phyloP scores from a whole-genome alignment of 495 filamentous ascomycete genomes.

The Xylaria cubensis region DNA sequence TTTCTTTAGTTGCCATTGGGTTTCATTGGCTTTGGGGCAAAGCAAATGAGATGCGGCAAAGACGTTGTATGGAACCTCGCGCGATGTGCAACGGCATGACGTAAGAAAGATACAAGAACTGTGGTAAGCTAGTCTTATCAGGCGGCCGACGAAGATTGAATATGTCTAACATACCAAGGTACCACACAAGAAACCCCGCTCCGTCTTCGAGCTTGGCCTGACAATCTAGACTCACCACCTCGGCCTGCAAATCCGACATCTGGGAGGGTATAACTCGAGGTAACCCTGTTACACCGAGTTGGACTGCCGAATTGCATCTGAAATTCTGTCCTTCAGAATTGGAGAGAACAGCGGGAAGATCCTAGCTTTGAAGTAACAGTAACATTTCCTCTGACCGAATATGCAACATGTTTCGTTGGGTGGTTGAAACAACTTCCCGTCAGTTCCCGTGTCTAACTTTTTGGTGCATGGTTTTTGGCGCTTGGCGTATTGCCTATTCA shows the following conservation, averaged over 20 bases:
- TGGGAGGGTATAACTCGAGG: not conserved
- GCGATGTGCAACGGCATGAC: slow-evolving; percentile 10
- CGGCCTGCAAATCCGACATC: not conserved
- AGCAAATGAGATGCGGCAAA: slow-evolving; percentile 9
- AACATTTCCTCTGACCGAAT: not conserved
- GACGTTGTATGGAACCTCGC: slow-evolving; percentile 2
- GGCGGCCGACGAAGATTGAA: not conserved
- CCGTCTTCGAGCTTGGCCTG: not conserved
- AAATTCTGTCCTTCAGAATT: not conserved
- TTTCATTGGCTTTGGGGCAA: not conserved
- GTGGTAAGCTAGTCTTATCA: not conserved
- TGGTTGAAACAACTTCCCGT: not conserved
- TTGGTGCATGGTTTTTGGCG: slow-evolving; percentile 2
- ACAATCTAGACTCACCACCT: not conserved
- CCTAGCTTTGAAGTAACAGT: not conserved
- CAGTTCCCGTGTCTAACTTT: not conserved
- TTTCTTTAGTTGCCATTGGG: not conserved
- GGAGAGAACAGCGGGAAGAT: not conserved
- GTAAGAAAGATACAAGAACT: not conserved
- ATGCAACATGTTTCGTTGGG: not conserved
- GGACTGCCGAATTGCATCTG: not conserved
- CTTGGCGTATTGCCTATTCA: slow-evolving; percentile 9
- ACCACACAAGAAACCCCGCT: not conserved
- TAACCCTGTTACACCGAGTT: not conserved
- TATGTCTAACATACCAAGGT: not conserved